Base-by-base conservation (phyloP, 2,329 filamentous ascomycete genomes). In the Corynespora cassiicola region DNA sequence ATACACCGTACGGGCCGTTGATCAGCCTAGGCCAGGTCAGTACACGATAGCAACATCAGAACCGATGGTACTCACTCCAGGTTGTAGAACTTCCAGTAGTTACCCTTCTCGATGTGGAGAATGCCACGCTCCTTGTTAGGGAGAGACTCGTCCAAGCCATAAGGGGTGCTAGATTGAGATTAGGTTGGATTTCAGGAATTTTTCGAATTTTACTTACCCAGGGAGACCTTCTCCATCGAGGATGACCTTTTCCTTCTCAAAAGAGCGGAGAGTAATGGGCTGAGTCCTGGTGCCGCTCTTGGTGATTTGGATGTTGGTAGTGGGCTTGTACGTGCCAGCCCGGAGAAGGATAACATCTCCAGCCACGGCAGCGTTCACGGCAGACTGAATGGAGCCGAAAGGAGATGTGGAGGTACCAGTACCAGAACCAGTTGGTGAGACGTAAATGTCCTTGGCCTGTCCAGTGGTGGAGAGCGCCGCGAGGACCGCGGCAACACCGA, bases 61-160 rank as follows among this genome's bases (percentile, higher is more conserved):
- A 9, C 15, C 22, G 12, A 10, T 7, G 14, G 2, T 5, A 34
- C 38, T 31, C 17, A 42, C 42, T 47, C 40, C 5, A 77, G 52
- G 44, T 70, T 55, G 50, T 70, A 73, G 47, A 77, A 75, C 12
- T 70, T 66, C 74, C 72, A 76, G 54, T 71, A 76, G 43, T 71
- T 68, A 6, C 53, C 70, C 35, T 65, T 56, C 35, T 76, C 65
- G 26, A 77, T 73, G 50, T 77, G 75, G n/a, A 77, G 61, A 20
- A 75, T 73, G 4, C 75, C 75, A 11, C 75, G 65, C 39, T 75
- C 70, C 1, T 55, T 47, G 28, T 71, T 72, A 0, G 66, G 44
- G 3, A 47, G 31, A 4, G 46, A 42, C 7, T 9, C 43, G 16
- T 47, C 43, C 9, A 47, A 14, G 1, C 4, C 36, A 5, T 50